phyloP scores from a whole-genome alignment of 1,139 yeast species.

The Arxiozyma slooffiae region DNA sequence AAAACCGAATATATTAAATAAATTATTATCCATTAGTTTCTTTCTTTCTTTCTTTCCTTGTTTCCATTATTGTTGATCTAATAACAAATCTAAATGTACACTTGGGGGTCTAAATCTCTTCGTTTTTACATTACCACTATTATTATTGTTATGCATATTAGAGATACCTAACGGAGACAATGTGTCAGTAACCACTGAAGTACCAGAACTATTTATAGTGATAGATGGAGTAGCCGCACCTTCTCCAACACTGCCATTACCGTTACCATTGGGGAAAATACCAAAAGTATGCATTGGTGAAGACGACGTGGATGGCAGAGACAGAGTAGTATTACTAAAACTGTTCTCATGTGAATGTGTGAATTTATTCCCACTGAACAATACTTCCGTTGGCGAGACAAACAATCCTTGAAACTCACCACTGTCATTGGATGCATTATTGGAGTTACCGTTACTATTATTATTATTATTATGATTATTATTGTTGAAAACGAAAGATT shows the following conservation, averaged over 20 bases:
- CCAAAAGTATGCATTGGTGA: slow-evolving; percentile 1
- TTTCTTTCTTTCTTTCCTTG: neutral
- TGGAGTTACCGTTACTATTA: neutral
- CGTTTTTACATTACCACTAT: neutral
- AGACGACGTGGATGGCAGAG: slow-evolving; percentile 3
- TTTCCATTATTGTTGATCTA: slow-evolving; percentile 9
- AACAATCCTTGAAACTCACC: slow-evolving; percentile 23
- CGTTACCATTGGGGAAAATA: neutral
- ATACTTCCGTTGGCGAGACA: slow-evolving; percentile 32
- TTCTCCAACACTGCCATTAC: neutral
- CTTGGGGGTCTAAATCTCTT: slow-evolving; percentile 18
- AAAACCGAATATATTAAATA: neutral
- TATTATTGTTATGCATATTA: too few species aligned
- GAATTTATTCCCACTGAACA: slow-evolving; percentile 9
- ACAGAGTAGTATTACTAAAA: neutral
- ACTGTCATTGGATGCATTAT: neutral
- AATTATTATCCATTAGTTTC: neutral
- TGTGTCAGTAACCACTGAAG: neutral
- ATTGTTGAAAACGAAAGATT: neutral
- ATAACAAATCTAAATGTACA: slow-evolving; percentile 14
- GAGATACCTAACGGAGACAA: neutral
- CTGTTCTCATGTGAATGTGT: too few species aligned
- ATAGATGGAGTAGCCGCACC: neutral
- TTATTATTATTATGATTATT: neutral
- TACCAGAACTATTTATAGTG: neutral